Percentiles rank a stretch among this genome's conserved stretches.
Conservation (phyloP, 2,329 filamentous ascomycete genomes). For the Emericellopsis cladophorae region DNA sequence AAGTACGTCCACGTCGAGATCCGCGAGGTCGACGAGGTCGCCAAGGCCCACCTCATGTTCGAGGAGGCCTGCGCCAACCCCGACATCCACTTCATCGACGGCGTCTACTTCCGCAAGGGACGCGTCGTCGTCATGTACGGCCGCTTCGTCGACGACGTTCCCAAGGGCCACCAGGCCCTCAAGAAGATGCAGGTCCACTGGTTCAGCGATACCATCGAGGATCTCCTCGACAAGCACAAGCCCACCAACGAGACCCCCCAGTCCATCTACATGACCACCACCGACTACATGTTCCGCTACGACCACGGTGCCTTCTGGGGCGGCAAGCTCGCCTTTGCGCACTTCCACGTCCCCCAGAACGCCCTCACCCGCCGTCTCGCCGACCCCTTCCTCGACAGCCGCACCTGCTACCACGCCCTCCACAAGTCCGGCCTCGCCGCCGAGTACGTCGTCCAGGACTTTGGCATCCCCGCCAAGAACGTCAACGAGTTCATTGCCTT, state of each 20-base stretch:
- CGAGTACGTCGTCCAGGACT: slow-evolving; percentile 36
- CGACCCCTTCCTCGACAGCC: slow-evolving; percentile 38
- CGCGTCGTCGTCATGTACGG: slow-evolving; percentile 38
- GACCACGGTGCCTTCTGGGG: slow-evolving; percentile 45
- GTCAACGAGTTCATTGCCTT: slow-evolving; percentile 13
- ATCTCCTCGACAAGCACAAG: slow-evolving; percentile 10
- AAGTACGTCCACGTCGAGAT: slow-evolving; percentile 37
- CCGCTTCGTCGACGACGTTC: slow-evolving; percentile 24
- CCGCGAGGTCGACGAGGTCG: slow-evolving; percentile 18
- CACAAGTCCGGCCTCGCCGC: slow-evolving; percentile 33
- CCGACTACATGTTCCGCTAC: slow-evolving; percentile 44
- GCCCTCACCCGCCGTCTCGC: slow-evolving; percentile 32
- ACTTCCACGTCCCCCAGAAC: slow-evolving; percentile 39
- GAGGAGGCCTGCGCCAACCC: slow-evolving; percentile 14
- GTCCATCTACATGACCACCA: slow-evolving; percentile 24
- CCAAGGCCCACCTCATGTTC: slow-evolving; percentile 20
- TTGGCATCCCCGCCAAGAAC: slow-evolving; percentile 17
- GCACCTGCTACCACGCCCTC: slow-evolving; percentile 38
- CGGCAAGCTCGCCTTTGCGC: slow-evolving; percentile 33
- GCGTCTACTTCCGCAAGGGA: slow-evolving; percentile 34
- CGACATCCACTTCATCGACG: slow-evolving; percentile 40
- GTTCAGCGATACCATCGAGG: slow-evolving; percentile 15
- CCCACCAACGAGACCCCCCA: slow-evolving; percentile 9
- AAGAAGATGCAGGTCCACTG: slow-evolving; percentile 17
- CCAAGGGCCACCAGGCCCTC: slow-evolving; percentile 29